Percentiles rank a stretch among this genome's conserved stretches.
Evolutionary conservation across 331 rosid genomes (phyloP).

Genomic region (Erythrophleum ivorense): DNA sequence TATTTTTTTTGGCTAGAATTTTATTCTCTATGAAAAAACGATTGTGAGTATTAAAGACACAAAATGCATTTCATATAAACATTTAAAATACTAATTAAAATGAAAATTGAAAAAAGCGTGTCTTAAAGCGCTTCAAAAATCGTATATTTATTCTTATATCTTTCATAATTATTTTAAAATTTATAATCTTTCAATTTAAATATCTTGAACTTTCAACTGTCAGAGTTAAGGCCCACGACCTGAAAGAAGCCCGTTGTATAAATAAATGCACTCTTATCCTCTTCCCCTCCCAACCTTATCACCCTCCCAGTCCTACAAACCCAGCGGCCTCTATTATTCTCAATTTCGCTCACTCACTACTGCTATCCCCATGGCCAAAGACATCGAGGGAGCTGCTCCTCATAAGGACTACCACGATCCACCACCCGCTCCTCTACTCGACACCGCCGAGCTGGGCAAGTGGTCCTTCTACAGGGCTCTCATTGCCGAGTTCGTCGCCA

Average conservation of each 20-base stretch:
- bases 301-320: not conserved
- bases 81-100: too few species aligned
- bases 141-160: too few species aligned
- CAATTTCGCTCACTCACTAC: not conserved
- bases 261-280: not conserved
- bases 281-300: not conserved
- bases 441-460: conserved; percentile 51
- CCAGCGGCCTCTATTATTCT: not conserved
- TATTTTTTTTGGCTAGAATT: too few species aligned
- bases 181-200: too few species aligned
- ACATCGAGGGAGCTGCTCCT: conserved; percentile 43
- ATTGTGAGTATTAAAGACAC: too few species aligned
- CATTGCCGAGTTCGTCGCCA: conserved; percentile 92
- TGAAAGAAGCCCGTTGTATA: not conserved
- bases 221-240: not conserved
- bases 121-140: too few species aligned
- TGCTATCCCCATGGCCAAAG: conserved; percentile 54
- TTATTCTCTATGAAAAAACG: too few species aligned
- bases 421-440: conserved; percentile 70
- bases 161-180: too few species aligned
- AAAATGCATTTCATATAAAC: too few species aligned
- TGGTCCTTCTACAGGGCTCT: conserved; percentile 93
- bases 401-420: conserved; percentile 88
- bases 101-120: too few species aligned
- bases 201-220: too few species aligned